Evolutionary conservation across 1,284 basidiomycete species (phyloP), one percentile per base, ranked within the genome.

Genomic region (Sporisorium sorghi): DNA sequence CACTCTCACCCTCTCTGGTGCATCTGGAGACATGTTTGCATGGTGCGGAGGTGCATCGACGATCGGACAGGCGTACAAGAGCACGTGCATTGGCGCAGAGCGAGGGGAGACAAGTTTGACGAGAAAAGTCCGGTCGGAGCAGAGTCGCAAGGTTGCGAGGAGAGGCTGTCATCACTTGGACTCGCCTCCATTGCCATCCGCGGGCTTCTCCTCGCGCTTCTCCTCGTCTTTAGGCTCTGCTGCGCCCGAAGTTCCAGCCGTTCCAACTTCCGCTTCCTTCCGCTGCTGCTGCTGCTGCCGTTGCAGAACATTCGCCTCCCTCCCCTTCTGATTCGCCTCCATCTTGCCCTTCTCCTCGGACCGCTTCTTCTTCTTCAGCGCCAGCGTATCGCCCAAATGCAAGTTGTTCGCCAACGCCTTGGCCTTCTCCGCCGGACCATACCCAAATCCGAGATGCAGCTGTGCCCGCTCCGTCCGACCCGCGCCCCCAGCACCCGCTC

Each of bases 321-420:
- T 33, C 17, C 2, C 23, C 2, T 3, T 32, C 37, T 32, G 19
- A 28, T 58, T 53, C 28, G 47, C 30, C 52, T 51, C 63, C 35
- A 33, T 53, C 24, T 35, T 12, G 10, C 14, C 32, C 32, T 32
- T 26, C 33, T 59, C 40, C 17, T 50, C 42, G 12, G 23, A 24
- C 43, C 49, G 55, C 49, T 74, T 70, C 61, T 75, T 75, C 54
- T 71, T 75, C 60, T 64, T 70, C 15, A 8, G n/a, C 23, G 43
- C 59, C 26, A 63, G 3, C n/a, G 44, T 50, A 26, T 71, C 68
- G 5, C 64, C 66, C 11, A 77, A 37, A 59, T 77, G 75, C 44
- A 77, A 49, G 54, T 77, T 77, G 39, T 61, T 68, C 23, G 75
- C 75, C 35, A 77, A 37, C n/a, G 64, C 67, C 26, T 74, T 73